Evolutionary conservation across 257 asterid genomes (phyloP), one percentile per base, ranked within the genome.

Genomic region (Nicotiana sylvestris): DNA sequence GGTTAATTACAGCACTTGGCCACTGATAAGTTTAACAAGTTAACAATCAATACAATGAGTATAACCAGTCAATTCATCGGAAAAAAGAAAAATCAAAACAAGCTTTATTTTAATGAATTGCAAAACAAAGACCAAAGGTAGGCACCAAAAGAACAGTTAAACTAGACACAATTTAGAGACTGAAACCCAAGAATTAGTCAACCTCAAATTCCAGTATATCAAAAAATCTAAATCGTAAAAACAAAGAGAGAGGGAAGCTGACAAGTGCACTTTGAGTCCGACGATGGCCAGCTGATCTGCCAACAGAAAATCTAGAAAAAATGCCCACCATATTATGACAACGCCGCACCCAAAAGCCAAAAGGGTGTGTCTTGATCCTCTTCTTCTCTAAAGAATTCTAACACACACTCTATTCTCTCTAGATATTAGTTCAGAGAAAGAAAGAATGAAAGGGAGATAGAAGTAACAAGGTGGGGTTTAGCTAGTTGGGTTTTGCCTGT

Each of bases 231-330:
- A 1, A 5, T 58, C 3, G 4, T 7, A 15, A 2, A 68, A 2
- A 55, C 1, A 29, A n/a, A 53, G 6, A 51, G 21, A 33, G 35
- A 51, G 55, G 56, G 58, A 65, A 83, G 76, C 82, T 92, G 43
- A 95, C 98, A 35, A 92, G 91, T 46, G 95, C 93, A 88, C 97
- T 95, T 87, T 93, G 98, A 66, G 98, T 51, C 58, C 97, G 92
- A 30, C 97, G 96, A 87, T 93, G 98, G 29, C 86, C 83, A 37
- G 82, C 72, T 27, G 18, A 16, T 88, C 84, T 91, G 17, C 85
- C 84, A 66, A 86, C 89, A 39, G 97, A 91, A 89, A 95, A 91
- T 83, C 97, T 92, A 2, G 98, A 95, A 89, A 95, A 95, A 83
- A 93, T 85, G 25, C 98, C 98, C 78, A 95, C 98, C 98, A 93